A percentile compares a stretch with the other conserved stretches of the same genome.
Conservation (phyloP, 371 early-diverging fungal species). For the Mycotypha africana region DNA sequence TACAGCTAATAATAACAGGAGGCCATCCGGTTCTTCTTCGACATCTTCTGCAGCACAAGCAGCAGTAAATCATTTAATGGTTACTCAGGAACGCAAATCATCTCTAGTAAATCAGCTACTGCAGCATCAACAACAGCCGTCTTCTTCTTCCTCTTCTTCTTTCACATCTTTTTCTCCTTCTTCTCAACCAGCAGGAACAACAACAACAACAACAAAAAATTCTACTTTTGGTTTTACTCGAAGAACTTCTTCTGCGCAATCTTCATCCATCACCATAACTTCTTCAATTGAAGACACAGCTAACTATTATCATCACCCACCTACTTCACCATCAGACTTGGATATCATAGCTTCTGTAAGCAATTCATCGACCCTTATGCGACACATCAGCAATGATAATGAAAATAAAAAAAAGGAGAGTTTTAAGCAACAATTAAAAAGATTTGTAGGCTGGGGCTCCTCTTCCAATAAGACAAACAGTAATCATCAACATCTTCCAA, state of each 20-base stretch:
- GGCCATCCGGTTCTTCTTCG: slow-evolving; percentile 9
- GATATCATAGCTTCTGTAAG: slow-evolving; percentile 11
- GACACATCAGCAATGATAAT: slow-evolving; percentile 2
- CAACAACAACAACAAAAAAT: slow-evolving; percentile 5
- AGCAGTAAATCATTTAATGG: slow-evolving; percentile 1
- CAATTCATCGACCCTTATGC: neutral
- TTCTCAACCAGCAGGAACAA: too few relatives aligned
- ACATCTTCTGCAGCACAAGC: too few relatives aligned
- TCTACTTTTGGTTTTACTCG: slow-evolving; percentile 1
- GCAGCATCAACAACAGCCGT: slow-evolving; percentile 6
- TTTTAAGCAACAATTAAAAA: slow-evolving; percentile 33
- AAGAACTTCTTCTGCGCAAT: slow-evolving; percentile 7
- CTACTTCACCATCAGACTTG: slow-evolving; percentile 8
- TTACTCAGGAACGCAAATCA: slow-evolving; percentile 27
- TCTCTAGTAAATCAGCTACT: slow-evolving; percentile 15
- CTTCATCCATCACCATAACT: slow-evolving; percentile 14
- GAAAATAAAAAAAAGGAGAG: slow-evolving; percentile 21
- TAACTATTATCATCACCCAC: slow-evolving; percentile 2
- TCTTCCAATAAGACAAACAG: slow-evolving; percentile 11
- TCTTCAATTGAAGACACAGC: slow-evolving; percentile 3
- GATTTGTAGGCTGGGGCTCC: slow-evolving; percentile 42
- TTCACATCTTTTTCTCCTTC: too few relatives aligned
- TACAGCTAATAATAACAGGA: slow-evolving; percentile 10
- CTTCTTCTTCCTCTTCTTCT: slow-evolving; percentile 26
- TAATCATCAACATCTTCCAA: neutral